Base-by-base conservation (phyloP, 306 rosid genomes). In the Dryas octopetala region DNA sequence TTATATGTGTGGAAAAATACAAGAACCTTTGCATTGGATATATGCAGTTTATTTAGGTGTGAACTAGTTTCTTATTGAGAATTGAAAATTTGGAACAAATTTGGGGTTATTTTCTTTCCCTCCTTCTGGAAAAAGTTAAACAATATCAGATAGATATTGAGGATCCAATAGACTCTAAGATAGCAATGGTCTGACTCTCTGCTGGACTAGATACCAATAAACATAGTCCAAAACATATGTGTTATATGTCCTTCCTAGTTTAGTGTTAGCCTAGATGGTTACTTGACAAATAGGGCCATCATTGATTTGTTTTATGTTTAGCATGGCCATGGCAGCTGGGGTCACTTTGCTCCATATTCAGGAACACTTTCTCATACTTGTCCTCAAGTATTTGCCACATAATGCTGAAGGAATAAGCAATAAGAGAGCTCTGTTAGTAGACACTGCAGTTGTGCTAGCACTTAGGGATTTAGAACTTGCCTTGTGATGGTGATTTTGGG, bases 301-400 rank as follows among this genome's bases (percentile, higher is more conserved):
- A 7, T 32, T 32, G 38, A 32, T 57, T 65, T 58, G 78, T 79
- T 59, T 51, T 49, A 13, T 46, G 67, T 14, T 11, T 1, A 59
- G n/a, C 28, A 63, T 12, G 13, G 40, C 73, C 50, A 47, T 51
- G 26, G 52, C 51, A 66, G 72, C 59, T 75, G 76, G 84, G 86
- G 81, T 76, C 78, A 66, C 53, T 59, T 68, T 50, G 73, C 70
- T 83, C 58, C 71, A 79, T 62, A 57, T 74, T 40, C 46, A 71
- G 78, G 53, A 75, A 80, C 69, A 74, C 64, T 38, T 16, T 70
- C 55, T 70, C 63, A 62, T 28, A 50, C 67, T 73, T 47, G 15
- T 47, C 47, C 46, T 15, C 32, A 17, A 44, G 58, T 3, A 44
- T 46, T 26, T 46, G 7, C 38, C 38, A 1, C 38, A 32, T 32